Conservation (phyloP, 371 early-diverging fungal species). For the Syncephalis fuscata region DNA sequence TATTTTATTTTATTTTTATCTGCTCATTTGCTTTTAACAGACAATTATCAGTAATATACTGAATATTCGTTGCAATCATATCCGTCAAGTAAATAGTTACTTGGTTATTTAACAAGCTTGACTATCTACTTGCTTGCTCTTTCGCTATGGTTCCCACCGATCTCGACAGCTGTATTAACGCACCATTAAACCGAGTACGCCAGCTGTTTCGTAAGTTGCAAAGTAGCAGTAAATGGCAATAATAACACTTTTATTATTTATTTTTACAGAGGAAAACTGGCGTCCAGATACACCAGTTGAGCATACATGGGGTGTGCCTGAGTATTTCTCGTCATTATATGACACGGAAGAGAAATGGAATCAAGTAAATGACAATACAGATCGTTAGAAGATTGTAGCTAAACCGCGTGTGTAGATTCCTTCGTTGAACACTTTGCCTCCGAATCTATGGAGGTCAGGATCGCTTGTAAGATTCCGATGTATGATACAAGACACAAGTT, state of each 20-base stretch:
- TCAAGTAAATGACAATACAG: conserved; percentile 6
- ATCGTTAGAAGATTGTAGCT: not conserved
- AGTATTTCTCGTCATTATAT: conserved; percentile 10
- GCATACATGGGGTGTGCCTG: conserved; percentile 7
- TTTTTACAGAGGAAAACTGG: too few species aligned
- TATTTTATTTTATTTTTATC: too few species aligned
- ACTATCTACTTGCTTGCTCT: too few species aligned
- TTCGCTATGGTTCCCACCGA: too few species aligned
- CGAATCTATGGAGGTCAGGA: conserved; percentile 19
- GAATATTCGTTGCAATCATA: too few species aligned
- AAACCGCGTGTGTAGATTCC: conserved; percentile 25
- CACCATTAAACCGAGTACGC: not conserved
- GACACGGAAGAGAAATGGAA: conserved; percentile 11
- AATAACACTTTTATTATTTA: not conserved
- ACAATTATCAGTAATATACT: too few species aligned
- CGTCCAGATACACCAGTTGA: too few species aligned
- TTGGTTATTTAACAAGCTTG: too few species aligned
- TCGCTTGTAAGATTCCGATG: conserved; percentile 39
- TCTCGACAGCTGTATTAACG: too few species aligned
- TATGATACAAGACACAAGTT: conserved; percentile 49
- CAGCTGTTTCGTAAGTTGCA: not conserved
- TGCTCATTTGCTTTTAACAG: too few species aligned
- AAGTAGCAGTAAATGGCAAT: not conserved
- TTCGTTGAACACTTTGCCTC: conserved; percentile 20
- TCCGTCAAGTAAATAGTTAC: too few species aligned